phyloP scores from a whole-genome alignment of 768 basidiomycete genomes.

The Leccinum subgranulosum region DNA sequence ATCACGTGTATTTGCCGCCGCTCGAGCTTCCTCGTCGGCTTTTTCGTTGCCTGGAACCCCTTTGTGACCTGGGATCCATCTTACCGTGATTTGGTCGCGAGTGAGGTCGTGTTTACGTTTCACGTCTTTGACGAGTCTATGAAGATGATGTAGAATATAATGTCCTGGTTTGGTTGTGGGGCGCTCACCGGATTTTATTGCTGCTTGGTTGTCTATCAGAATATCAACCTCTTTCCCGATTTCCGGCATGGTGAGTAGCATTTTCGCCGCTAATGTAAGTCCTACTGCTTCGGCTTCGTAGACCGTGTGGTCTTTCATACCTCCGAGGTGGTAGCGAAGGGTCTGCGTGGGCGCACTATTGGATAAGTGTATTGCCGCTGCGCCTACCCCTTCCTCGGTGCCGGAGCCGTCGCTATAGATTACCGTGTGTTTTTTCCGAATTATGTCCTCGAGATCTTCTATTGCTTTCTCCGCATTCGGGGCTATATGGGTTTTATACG shows the following conservation, averaged over 20 bases:
- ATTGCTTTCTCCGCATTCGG: neutral
- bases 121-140: neutral
- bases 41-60: neutral
- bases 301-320: neutral
- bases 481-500: neutral
- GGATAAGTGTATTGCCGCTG: neutral
- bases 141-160: neutral
- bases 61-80: neutral
- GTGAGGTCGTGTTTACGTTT: no score
- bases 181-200: neutral
- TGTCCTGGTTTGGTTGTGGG: neutral
- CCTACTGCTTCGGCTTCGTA: neutral
- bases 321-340: neutral
- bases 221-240: neutral
- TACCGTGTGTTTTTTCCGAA: no score
- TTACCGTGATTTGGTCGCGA: neutral
- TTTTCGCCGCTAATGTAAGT: neutral
- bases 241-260: neutral
- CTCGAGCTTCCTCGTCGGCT: neutral
- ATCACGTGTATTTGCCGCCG: neutral
- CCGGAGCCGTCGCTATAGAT: neutral
- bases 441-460: no score
- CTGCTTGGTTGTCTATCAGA: neutral
- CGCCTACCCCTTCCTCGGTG: neutral
- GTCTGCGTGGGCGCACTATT: no score